phyloP scores from a whole-genome alignment of 1,139 yeast genomes.

The Hemisphaericaspora xylofermentans region DNA sequence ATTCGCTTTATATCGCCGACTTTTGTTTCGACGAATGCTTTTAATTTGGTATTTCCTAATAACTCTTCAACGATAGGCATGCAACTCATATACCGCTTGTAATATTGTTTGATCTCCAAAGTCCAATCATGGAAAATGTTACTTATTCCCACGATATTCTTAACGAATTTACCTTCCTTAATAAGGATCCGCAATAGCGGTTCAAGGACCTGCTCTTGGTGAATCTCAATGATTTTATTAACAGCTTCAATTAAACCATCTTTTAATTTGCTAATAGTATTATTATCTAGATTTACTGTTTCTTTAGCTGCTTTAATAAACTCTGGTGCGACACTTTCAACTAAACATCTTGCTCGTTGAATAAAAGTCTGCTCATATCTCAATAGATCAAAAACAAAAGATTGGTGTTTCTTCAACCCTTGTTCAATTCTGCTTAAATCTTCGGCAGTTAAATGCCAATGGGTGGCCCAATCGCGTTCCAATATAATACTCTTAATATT shows the following conservation, averaged over 20 bases:
- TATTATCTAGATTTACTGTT: constrained; percentile 33
- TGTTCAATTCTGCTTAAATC: constrained; percentile 56
- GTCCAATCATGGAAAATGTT: constrained; percentile 70
- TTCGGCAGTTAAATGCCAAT: constrained; percentile 65
- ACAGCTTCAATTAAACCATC: constrained; percentile 63
- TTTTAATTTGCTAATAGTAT: constrained; percentile 35
- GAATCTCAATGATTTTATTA: constrained; percentile 58
- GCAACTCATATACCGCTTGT: constrained; percentile 58
- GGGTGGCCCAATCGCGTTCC: constrained; percentile 70
- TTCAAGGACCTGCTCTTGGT: constrained; percentile 53
- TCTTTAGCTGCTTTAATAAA: constrained; percentile 50
- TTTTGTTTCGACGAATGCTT: constrained; percentile 53
- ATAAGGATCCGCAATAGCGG: constrained; percentile 46
- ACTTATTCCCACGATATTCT: constrained; percentile 51
- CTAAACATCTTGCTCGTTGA: constrained; percentile 64
- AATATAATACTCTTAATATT: constrained; percentile 38
- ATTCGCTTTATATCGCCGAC: constrained; percentile 38
- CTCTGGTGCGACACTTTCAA: constrained; percentile 48
- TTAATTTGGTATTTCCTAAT: constrained; percentile 45
- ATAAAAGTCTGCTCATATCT: constrained; percentile 75
- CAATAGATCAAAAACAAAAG: constrained; percentile 74
- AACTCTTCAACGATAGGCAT: constrained; percentile 35
- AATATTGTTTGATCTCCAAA: constrained; percentile 37
- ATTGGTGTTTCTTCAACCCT: constrained; percentile 62
- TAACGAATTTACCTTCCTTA: constrained; percentile 62